Evolutionary conservation across 768 basidiomycete genomes (phyloP).

Genomic region (Mycena galericulata): DNA sequence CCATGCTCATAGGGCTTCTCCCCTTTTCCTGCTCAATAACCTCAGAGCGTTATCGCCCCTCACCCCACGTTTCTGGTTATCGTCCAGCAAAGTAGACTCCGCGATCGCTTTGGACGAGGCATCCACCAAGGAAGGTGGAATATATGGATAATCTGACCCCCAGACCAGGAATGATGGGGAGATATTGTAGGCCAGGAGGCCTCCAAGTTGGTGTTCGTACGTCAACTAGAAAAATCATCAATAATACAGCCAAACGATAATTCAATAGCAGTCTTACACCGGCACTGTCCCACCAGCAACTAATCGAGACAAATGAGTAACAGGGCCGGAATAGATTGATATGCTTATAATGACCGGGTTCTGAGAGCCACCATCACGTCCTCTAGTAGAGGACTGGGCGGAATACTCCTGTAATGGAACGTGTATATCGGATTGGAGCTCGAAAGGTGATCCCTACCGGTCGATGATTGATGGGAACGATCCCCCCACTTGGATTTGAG

Average conservation of each 20-base stretch:
- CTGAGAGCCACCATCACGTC: slow-evolving; percentile 25
- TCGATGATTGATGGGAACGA: slow-evolving; percentile 27
- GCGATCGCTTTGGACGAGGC: slow-evolving; percentile 16
- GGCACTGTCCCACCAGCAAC: slow-evolving; percentile 32
- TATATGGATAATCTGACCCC: slow-evolving; percentile 27
- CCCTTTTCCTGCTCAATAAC: slow-evolving; percentile 1
- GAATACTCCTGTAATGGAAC: slow-evolving; percentile 5
- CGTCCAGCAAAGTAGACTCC: slow-evolving; percentile 14
- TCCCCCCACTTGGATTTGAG: slow-evolving; percentile 20
- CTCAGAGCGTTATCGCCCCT: slow-evolving; percentile 12
- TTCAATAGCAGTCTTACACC: not conserved
- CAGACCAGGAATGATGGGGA: slow-evolving; percentile 15
- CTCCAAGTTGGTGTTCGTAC: slow-evolving; percentile 23
- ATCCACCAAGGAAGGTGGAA: slow-evolving; percentile 12
- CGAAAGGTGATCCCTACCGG: not conserved
- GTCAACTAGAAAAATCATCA: slow-evolving; percentile 16
- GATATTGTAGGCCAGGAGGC: slow-evolving; percentile 26
- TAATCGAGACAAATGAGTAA: not conserved
- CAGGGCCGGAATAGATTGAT: not conserved
- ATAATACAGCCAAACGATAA: not conserved
- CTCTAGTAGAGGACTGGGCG: slow-evolving; percentile 1
- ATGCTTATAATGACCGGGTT: slow-evolving; percentile 20
- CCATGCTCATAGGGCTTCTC: not conserved
- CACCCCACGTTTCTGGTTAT: slow-evolving; percentile 8
- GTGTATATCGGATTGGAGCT: not conserved